Conservation (phyloP, 495 filamentous ascomycete species). For the Sphaerosporella brunnea region DNA sequence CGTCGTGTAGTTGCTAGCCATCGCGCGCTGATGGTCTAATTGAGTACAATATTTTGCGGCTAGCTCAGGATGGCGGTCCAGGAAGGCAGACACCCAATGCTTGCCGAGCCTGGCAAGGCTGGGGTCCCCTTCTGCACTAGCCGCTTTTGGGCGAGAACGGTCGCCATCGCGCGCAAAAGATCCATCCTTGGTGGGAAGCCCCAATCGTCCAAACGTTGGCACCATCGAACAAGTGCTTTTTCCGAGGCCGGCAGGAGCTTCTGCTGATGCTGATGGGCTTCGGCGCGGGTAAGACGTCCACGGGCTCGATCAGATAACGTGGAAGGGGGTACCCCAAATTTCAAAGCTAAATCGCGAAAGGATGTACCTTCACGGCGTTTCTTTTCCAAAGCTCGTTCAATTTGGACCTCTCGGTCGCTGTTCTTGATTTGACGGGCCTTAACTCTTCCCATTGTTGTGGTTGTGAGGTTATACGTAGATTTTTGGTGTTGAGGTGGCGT, state of each 20-base stretch:
- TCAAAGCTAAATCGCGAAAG: background rate
- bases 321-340: too few relatives aligned
- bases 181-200: constrained; percentile 6
- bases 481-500: too few relatives aligned
- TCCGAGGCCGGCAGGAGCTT: too few relatives aligned
- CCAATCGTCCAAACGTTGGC: too few relatives aligned
- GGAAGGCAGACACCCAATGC: too few relatives aligned
- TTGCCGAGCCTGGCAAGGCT: background rate
- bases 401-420: background rate
- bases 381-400: background rate
- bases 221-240: background rate
- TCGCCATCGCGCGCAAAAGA: constrained; percentile 5
- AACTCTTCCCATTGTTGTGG: background rate
- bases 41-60: background rate
- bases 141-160: background rate
- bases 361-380: background rate
- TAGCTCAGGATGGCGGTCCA: constrained; percentile 2
- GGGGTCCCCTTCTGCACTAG: background rate
- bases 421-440: background rate
- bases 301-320: background rate
- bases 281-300: background rate
- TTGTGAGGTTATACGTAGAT: too few relatives aligned
- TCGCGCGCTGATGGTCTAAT: background rate
- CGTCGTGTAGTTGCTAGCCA: background rate
- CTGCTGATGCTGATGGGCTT: too few relatives aligned